phyloP scores from a whole-genome alignment of 2,329 filamentous ascomycete species.

The Nemania sp. region DNA sequence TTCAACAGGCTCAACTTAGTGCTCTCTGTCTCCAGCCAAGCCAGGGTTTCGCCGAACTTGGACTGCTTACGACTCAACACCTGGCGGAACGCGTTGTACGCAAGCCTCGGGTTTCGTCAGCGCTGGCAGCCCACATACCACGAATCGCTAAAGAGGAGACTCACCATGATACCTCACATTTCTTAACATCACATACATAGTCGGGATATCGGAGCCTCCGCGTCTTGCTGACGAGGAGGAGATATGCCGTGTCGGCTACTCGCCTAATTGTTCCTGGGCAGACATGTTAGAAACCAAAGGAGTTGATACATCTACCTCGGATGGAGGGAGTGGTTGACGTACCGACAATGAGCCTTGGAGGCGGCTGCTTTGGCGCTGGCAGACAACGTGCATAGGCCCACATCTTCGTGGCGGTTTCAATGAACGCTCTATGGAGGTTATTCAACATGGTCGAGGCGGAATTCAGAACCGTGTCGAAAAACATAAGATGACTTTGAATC shows the following conservation, averaged over 20 bases:
- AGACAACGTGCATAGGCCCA: slow-evolving; percentile 67
- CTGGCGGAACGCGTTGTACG: slow-evolving; percentile 68
- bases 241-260: slow-evolving; percentile 66
- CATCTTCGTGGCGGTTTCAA: slow-evolving; percentile 78
- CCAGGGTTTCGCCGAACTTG: slow-evolving; percentile 64
- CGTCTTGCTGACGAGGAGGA: slow-evolving; percentile 63
- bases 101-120: slow-evolving; percentile 57
- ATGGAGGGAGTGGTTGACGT: slow-evolving; percentile 39
- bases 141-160: slow-evolving; percentile 37
- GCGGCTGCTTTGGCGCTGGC: slow-evolving; percentile 58
- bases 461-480: slow-evolving; percentile 82
- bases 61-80: slow-evolving; percentile 75
- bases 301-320: too few relatives aligned
- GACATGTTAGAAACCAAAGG: neutral
- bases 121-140: neutral
- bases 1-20: slow-evolving; percentile 45
- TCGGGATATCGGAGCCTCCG: slow-evolving; percentile 51
- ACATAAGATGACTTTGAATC: slow-evolving; percentile 82
- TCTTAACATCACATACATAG: slow-evolving; percentile 64
- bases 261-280: slow-evolving; percentile 65
- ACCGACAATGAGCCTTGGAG: slow-evolving; percentile 66
- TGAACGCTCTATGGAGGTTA: slow-evolving; percentile 78
- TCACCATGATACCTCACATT: slow-evolving; percentile 65
- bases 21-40: slow-evolving; percentile 65
- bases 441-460: slow-evolving; percentile 66